These are phyloP conservation scores for Cyathus striatus DNA, from an alignment of 768 basidiomycete genomes.

Conservation along the genomic window DNA sequence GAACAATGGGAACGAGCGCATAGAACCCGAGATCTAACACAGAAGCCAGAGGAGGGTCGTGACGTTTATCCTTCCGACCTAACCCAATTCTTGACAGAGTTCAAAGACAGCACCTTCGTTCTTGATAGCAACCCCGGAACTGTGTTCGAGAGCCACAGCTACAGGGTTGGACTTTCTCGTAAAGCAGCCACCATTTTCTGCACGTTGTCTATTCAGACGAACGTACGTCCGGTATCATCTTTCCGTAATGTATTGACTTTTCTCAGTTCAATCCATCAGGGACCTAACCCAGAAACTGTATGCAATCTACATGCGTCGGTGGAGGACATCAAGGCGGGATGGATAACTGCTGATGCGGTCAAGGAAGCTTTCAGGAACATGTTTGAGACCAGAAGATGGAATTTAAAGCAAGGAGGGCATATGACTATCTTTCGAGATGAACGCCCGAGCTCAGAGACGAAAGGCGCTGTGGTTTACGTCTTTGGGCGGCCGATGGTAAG, in stretches of 20 bases:
- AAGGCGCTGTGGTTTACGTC: not conserved
- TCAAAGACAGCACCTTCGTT: not conserved
- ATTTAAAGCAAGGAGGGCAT: slow-evolving; percentile 1
- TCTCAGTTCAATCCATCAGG: not conserved
- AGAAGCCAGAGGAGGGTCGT: slow-evolving; percentile 1
- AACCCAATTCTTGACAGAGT: not conserved
- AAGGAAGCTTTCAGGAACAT: slow-evolving; percentile 1
- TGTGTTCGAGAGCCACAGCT: not conserved
- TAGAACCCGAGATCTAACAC: not conserved
- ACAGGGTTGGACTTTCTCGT: not conserved
- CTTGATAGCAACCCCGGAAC: slow-evolving; percentile 1
- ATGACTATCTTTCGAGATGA: slow-evolving; percentile 2
- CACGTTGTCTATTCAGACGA: slow-evolving; percentile 1
- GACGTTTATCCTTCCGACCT: not conserved
- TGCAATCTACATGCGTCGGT: not conserved
- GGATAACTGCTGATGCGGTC: slow-evolving; percentile 1
- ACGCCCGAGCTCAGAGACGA: not conserved
- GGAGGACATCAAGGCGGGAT: slow-evolving; percentile 1
- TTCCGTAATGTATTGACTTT: not conserved
- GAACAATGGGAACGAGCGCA: not conserved
- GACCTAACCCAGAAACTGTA: slow-evolving; percentile 1
- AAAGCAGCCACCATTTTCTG: not conserved
- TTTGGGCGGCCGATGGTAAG: not conserved
- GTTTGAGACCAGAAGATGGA: slow-evolving; percentile 3
- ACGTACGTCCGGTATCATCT: not conserved